Percentiles rank a stretch among this genome's conserved stretches.
Evolutionary conservation across 805 yeast genomes (phyloP).

Genomic region (Yarrowia deformans): DNA sequence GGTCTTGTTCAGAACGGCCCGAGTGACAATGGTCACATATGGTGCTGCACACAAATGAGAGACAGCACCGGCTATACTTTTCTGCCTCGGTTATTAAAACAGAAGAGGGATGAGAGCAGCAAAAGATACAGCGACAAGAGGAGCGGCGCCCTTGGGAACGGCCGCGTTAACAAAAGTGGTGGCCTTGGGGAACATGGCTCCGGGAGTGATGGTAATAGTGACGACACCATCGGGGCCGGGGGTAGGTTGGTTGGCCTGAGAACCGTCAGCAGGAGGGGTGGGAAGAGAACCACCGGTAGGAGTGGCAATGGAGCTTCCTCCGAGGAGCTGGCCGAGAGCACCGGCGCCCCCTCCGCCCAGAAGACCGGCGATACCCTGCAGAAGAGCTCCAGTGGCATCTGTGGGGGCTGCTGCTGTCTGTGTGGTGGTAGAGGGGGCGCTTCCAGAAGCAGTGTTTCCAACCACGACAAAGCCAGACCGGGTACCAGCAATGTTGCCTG

Average conservation of each 20-base stretch:
- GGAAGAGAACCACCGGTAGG: conserved; percentile 5
- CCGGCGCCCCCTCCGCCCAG: conserved; percentile 24
- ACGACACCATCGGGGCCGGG: conserved; percentile 21
- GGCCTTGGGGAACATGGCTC: conserved; percentile 7
- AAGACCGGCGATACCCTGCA: conserved; percentile 13
- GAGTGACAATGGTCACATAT: conserved; percentile 12
- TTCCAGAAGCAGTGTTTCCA: not conserved
- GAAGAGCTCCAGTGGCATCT: conserved; percentile 23
- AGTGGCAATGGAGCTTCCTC: conserved; percentile 6
- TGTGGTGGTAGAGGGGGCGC: not conserved
- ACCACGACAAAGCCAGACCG: conserved; percentile 10
- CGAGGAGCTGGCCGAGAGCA: not conserved
- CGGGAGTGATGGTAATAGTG: conserved; percentile 27
- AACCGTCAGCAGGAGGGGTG: not conserved
- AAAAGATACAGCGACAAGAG: conserved; percentile 19
- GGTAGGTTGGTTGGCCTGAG: not conserved
- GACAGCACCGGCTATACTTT: conserved; percentile 15
- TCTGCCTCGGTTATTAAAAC: conserved; percentile 6
- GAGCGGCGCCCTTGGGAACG: conserved; percentile 9
- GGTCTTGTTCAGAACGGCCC: not conserved
- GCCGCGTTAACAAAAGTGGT: conserved; percentile 7
- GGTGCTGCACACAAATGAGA: not conserved
- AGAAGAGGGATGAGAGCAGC: conserved; percentile 25
- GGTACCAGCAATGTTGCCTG: not conserved
- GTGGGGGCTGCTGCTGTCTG: not conserved